phyloP scores from a whole-genome alignment of 805 yeast species.

The Saccharomyces paradoxus region DNA sequence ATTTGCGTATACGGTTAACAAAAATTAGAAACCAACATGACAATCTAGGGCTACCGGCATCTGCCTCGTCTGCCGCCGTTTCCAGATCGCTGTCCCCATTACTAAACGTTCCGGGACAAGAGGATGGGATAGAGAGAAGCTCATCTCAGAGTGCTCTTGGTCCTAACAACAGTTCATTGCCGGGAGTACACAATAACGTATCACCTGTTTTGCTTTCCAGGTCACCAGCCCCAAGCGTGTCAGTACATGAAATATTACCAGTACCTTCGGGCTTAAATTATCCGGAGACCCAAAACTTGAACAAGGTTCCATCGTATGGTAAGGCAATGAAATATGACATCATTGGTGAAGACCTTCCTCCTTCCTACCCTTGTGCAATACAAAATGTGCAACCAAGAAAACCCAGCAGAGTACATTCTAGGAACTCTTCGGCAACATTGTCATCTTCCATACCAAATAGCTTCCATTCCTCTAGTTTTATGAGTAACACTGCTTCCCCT shows the following conservation, averaged over 20 bases:
- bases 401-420: constrained; percentile 16
- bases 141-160: neutral
- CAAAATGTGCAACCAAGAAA: constrained; percentile 9
- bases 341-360: constrained; percentile 50
- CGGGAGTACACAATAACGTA: neutral
- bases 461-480: neutral
- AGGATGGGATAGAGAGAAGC: neutral
- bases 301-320: constrained; percentile 77
- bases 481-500: neutral
- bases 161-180: neutral
- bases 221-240: neutral
- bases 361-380: constrained; percentile 40
- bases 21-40: neutral
- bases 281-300: constrained; percentile 29
- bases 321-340: constrained; percentile 59
- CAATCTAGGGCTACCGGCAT: neutral
- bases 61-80: neutral
- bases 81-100: neutral
- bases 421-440: constrained; percentile 8
- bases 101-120: neutral
- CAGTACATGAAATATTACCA: neutral
- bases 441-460: constrained; percentile 2
- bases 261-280: neutral
- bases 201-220: neutral
- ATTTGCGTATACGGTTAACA: constrained; percentile 20